Conservation (phyloP, 2,329 filamentous ascomycete species). For the Aspergillus ochraceus region DNA sequence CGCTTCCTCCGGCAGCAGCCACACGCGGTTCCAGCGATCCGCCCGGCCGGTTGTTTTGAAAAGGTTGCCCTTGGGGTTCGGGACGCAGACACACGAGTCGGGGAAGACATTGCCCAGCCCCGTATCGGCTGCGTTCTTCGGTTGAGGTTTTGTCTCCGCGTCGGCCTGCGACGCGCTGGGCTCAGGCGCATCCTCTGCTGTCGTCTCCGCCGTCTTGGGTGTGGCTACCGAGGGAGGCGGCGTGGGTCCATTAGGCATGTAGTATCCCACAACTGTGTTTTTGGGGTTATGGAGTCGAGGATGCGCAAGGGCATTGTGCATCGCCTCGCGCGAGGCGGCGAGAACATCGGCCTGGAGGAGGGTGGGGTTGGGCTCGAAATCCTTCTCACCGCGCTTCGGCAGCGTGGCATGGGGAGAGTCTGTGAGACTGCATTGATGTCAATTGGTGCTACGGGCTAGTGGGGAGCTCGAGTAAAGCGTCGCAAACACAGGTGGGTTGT, state of each 20-base stretch:
- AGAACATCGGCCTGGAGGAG: conserved; percentile 75
- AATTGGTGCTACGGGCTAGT: not conserved
- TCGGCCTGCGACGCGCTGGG: not conserved
- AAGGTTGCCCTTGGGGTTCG: conserved; percentile 70
- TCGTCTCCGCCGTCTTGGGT: conserved; percentile 15
- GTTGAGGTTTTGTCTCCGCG: not conserved
- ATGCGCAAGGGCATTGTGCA: conserved; percentile 82
- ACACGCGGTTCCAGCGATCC: conserved; percentile 65
- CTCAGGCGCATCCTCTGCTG: conserved; percentile 8
- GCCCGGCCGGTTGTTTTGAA: conserved; percentile 75
- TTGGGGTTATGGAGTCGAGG: conserved; percentile 72
- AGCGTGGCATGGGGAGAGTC: conserved; percentile 49
- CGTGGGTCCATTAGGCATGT: conserved; percentile 60
- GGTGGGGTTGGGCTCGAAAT: conserved; percentile 93
- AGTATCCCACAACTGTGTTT: conserved; percentile 68
- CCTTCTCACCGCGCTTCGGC: conserved; percentile 91
- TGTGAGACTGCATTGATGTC: conserved; percentile 26
- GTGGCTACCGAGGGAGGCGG: conserved; percentile 14
- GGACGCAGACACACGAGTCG: conserved; percentile 60
- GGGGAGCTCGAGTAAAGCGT: not conserved
- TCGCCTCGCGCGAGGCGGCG: conserved; percentile 77
- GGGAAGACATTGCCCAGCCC: conserved; percentile 21
- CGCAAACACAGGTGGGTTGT: not conserved
- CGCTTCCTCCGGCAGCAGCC: conserved; percentile 89
- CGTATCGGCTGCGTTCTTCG: conserved; percentile 12